Conservation (phyloP, 495 filamentous ascomycete genomes). For the Lindgomyces ingoldianus region DNA sequence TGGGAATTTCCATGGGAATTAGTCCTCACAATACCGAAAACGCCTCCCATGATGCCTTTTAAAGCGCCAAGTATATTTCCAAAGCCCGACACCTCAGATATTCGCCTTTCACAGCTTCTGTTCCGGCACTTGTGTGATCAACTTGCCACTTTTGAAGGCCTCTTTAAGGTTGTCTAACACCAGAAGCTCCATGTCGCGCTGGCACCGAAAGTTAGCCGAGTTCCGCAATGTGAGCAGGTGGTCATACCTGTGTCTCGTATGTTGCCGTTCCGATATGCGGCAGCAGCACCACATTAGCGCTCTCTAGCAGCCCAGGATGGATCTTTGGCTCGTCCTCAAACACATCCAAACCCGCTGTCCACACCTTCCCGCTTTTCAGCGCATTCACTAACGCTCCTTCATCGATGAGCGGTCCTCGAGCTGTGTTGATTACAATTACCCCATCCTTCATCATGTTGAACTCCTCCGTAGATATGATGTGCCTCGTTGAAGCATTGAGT, state of each 20-base stretch:
- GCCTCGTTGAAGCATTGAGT: constrained; percentile 43
- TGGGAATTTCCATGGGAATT: not conserved
- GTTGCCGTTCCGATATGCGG: constrained; percentile 46
- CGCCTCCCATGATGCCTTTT: no score
- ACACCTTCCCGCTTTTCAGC: constrained; percentile 44
- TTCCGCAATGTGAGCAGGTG: not conserved
- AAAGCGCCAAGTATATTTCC: not conserved
- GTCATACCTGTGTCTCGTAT: constrained; percentile 43
- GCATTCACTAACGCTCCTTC: constrained; percentile 46
- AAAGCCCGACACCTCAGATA: constrained; percentile 1
- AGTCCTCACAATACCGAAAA: no score
- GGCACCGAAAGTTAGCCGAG: not conserved
- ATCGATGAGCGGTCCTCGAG: constrained; percentile 45
- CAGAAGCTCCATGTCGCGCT: constrained; percentile 44
- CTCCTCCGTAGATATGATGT: constrained; percentile 43
- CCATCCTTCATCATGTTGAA: constrained; percentile 46
- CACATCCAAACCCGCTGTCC: constrained; percentile 45
- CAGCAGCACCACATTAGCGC: constrained; percentile 42
- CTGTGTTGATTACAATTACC: constrained; percentile 45
- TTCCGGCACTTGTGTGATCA: constrained; percentile 44
- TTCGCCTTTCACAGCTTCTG: constrained; percentile 36
- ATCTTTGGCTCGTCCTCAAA: constrained; percentile 47
- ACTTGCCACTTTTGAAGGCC: constrained; percentile 34
- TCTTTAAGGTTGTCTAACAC: constrained; percentile 44
- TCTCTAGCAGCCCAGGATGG: constrained; percentile 39